These are phyloP conservation scores for Musa troglodytarum DNA, from an alignment of 176 grass and related monocot species.

Conservation along the genomic window DNA sequence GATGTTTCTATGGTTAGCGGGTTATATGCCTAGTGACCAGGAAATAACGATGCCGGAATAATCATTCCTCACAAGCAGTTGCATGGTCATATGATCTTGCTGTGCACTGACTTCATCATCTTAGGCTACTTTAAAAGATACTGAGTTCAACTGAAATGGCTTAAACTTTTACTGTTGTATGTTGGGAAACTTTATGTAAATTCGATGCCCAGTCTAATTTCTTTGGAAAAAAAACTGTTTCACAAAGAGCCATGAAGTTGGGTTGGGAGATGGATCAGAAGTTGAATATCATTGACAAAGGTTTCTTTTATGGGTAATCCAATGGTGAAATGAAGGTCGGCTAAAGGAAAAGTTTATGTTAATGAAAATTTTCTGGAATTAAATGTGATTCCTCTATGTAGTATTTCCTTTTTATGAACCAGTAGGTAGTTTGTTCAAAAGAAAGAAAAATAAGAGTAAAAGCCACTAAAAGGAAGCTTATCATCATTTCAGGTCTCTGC, in stretches of 20 bases:
- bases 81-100: neutral
- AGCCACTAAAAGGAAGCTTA: neutral
- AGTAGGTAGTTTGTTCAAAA: neutral
- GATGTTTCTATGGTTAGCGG: neutral
- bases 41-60: neutral
- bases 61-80: neutral
- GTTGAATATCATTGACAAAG: neutral
- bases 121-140: neutral
- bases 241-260: neutral
- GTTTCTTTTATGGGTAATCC: neutral
- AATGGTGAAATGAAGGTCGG: neutral
- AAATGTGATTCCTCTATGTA: neutral
- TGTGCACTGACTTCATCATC: neutral
- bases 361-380: neutral
- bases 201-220: neutral
- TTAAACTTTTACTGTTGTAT: neutral
- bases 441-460: neutral
- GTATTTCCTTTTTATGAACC: neutral
- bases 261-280: neutral
- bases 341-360: neutral
- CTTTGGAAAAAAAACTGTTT: neutral
- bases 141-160: neutral
- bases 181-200: neutral
- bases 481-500: constrained; percentile 55
- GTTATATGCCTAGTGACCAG: neutral